These are phyloP conservation scores for Hypomyces perniciosus DNA, from an alignment of 2,329 filamentous ascomycete species.

Conservation along the genomic window DNA sequence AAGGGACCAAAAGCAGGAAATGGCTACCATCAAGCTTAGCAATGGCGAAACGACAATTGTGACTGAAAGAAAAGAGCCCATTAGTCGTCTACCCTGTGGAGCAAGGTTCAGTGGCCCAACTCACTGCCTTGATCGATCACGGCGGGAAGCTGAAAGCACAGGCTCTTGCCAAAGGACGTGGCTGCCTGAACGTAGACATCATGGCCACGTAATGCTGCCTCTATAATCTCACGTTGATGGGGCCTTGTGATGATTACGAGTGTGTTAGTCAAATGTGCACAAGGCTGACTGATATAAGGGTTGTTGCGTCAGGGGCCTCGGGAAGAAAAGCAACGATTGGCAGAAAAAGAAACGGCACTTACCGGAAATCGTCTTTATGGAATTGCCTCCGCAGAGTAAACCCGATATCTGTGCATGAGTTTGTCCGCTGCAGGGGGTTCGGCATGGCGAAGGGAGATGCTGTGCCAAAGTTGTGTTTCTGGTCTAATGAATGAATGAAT, in stretches of 20 bases:
- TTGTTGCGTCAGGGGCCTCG: neutral
- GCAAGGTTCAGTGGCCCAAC: constrained; percentile 26
- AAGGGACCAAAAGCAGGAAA: constrained; percentile 3
- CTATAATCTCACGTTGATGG: constrained; percentile 80
- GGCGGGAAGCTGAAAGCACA: constrained; percentile 89
- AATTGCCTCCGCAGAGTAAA: constrained; percentile 71
- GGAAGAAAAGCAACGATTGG: neutral
- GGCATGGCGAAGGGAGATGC: constrained; percentile 28
- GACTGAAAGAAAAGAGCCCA: constrained; percentile 42
- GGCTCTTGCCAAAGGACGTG: constrained; percentile 84
- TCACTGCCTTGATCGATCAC: constrained; percentile 79
- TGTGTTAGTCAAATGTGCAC: neutral
- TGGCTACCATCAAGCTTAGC: constrained; percentile 73
- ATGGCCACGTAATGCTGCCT: constrained; percentile 69
- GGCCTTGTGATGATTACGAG: constrained; percentile 46
- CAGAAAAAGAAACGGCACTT: constrained; percentile 14
- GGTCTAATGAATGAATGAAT: too few relatives aligned
- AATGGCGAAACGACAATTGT: constrained; percentile 88
- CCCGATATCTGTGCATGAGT: constrained; percentile 59
- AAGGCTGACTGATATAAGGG: neutral
- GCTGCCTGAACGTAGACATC: constrained; percentile 94
- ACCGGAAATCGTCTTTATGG: constrained; percentile 69
- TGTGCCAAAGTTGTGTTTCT: neutral
- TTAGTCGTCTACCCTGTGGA: constrained; percentile 1
- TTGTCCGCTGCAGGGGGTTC: constrained; percentile 34